Evolutionary conservation across 768 basidiomycete genomes (phyloP).

Genomic region (Boletus pseudopeckii): DNA sequence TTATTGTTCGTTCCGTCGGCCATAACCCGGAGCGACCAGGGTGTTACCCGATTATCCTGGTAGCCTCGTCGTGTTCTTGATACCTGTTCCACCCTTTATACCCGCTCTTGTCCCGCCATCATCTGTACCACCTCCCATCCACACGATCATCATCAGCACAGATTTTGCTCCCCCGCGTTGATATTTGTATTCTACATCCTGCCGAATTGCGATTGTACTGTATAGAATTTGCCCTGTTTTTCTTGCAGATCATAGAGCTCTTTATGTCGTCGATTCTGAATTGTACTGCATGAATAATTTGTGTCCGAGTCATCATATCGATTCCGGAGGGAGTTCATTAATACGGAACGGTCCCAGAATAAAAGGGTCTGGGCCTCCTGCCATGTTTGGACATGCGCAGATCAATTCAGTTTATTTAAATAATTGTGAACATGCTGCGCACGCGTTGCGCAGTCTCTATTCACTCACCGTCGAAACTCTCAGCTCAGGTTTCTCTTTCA

Average conservation of each 20-base stretch:
- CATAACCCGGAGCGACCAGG: slow-evolving; percentile 14
- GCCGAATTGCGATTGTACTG: slow-evolving; percentile 7
- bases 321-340: no score
- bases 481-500: neutral
- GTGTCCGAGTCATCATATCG: no score
- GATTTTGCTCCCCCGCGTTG: slow-evolving; percentile 10
- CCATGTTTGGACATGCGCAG: no score
- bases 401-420: no score
- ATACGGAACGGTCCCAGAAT: no score
- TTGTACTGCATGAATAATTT: slow-evolving; percentile 3
- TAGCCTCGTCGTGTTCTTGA: slow-evolving; percentile 21
- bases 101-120: slow-evolving; percentile 24
- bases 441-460: no score
- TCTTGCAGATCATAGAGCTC: slow-evolving; percentile 12
- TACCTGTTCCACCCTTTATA: slow-evolving; percentile 32
- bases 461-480: no score
- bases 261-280: neutral
- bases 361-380: no score
- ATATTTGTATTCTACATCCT: slow-evolving; percentile 19
- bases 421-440: no score
- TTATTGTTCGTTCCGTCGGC: slow-evolving; percentile 21
- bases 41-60: slow-evolving; percentile 13
- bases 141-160: slow-evolving; percentile 19
- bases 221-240: slow-evolving; percentile 11
- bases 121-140: slow-evolving; percentile 25